A percentile compares a stretch with the other conserved stretches of the same genome.
Conservation (phyloP, 1,284 basidiomycete species). For the Rhodotorula sp. region DNA sequence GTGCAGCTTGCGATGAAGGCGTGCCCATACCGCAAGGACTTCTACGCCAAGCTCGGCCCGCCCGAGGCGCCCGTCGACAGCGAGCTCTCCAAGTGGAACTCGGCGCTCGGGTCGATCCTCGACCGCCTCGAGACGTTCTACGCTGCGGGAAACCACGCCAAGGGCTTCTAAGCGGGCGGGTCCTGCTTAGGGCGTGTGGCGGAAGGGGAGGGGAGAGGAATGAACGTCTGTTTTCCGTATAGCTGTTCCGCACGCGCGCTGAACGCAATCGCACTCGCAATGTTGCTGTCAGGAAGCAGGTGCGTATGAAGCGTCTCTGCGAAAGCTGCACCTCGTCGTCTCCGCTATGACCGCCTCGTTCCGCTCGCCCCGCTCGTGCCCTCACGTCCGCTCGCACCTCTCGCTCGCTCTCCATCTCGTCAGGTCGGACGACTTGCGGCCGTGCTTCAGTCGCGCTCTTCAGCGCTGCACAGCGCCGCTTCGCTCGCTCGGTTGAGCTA, state of each 20-base stretch:
- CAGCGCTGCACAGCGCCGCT: not conserved
- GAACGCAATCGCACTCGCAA: not conserved
- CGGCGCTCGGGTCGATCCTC: constrained; percentile 43
- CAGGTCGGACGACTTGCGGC: not conserved
- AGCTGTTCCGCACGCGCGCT: not conserved
- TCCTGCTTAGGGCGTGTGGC: not conserved
- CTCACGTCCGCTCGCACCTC: not conserved
- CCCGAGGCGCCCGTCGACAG: constrained; percentile 68
- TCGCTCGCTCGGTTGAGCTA: not conserved
- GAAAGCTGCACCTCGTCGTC: rapidly evolving
- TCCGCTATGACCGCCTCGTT: not conserved
- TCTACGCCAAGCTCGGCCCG: constrained; percentile 84
- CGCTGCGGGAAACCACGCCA: constrained; percentile 35
- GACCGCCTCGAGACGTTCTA: constrained; percentile 41
- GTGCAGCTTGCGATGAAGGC: constrained; percentile 94
- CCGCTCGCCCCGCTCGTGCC: not conserved
- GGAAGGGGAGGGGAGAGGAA: not conserved
- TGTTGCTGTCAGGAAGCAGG: not conserved
- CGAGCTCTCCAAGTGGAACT: constrained; percentile 76
- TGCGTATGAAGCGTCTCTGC: not conserved
- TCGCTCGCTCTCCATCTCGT: not conserved
- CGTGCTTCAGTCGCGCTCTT: not conserved
- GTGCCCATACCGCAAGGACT: constrained; percentile 88
- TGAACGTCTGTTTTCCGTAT: not conserved
- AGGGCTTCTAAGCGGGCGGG: constrained; percentile 24